Percentiles rank a stretch among this genome's conserved stretches.
Evolutionary conservation across 2,329 filamentous ascomycete genomes (phyloP).

Genomic region (Stachybotrys echinatus): DNA sequence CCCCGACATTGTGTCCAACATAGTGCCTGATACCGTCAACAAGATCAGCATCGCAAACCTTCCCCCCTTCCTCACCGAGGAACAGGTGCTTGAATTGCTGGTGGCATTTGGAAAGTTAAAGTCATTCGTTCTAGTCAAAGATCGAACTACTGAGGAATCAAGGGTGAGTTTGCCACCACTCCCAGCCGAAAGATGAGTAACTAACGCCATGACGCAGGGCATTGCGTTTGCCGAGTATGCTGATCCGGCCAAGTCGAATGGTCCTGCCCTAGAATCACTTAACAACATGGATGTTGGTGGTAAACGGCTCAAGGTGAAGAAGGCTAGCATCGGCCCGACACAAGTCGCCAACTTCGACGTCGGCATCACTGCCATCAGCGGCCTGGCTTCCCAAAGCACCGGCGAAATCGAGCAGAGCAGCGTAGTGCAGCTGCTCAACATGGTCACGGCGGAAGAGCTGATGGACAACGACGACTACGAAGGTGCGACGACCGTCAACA

Average conservation of each 20-base stretch:
- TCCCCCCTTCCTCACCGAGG: slow-evolving; percentile 79
- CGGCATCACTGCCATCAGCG: slow-evolving; percentile 95
- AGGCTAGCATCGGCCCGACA: slow-evolving; percentile 90
- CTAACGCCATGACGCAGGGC: slow-evolving; percentile 50
- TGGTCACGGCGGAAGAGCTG: slow-evolving; percentile 94
- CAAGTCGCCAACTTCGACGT: slow-evolving; percentile 90
- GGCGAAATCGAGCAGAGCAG: slow-evolving; percentile 73
- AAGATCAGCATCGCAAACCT: slow-evolving; percentile 94
- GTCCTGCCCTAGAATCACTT: slow-evolving; percentile 82
- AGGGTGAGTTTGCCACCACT: slow-evolving; percentile 52
- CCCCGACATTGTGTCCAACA: slow-evolving; percentile 69
- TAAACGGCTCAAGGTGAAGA: slow-evolving; percentile 75
- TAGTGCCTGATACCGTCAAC: slow-evolving; percentile 87
- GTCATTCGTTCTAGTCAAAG: slow-evolving; percentile 85
- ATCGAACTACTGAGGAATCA: slow-evolving; percentile 78
- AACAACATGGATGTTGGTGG: slow-evolving; percentile 93
- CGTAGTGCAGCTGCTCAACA: slow-evolving; percentile 91
- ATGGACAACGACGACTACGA: slow-evolving; percentile 94
- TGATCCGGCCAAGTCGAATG: slow-evolving; percentile 65
- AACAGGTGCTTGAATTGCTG: slow-evolving; percentile 86
- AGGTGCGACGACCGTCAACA: slow-evolving; percentile 47
- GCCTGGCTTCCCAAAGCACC: slow-evolving; percentile 87
- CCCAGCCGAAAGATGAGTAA: not conserved
- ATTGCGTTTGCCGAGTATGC: slow-evolving; percentile 96
- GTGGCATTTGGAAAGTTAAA: slow-evolving; percentile 90